A percentile compares a stretch with the other conserved stretches of the same genome.
phyloP scores from a whole-genome alignment of 768 basidiomycete species.

The Phlegmacium glaucopus region DNA sequence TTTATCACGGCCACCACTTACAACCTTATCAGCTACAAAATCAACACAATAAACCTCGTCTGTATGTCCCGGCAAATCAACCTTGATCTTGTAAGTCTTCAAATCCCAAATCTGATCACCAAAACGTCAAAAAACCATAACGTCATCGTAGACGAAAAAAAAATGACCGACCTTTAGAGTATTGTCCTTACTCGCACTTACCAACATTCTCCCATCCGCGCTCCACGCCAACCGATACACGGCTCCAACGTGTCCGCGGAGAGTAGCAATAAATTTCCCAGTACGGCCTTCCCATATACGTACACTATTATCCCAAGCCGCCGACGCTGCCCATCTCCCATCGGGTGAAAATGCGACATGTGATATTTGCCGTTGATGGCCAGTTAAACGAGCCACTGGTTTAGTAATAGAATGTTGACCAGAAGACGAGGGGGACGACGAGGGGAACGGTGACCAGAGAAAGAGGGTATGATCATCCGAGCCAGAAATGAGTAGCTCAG shows the following conservation, averaged over 20 bases:
- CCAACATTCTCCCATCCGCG: constrained; percentile 85
- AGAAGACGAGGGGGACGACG: constrained; percentile 25
- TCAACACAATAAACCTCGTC: constrained; percentile 99
- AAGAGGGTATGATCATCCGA: constrained; percentile 98
- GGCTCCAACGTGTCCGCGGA: constrained; percentile 90
- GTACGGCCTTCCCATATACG: constrained; percentile 87
- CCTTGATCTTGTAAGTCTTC: constrained; percentile 92
- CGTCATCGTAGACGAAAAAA: not conserved
- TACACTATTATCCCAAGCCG: constrained; percentile 87
- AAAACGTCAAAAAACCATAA: not conserved
- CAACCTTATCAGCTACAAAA: constrained; percentile 98
- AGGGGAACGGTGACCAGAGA: constrained; percentile 85
- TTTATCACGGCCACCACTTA: constrained; percentile 92
- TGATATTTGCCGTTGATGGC: constrained; percentile 92
- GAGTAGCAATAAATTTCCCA: constrained; percentile 85
- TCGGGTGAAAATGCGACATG: constrained; percentile 96
- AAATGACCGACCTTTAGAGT: constrained; percentile 77
- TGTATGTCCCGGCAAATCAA: constrained; percentile 91
- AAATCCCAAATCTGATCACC: constrained; percentile 84
- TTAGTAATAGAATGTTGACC: constrained; percentile 25
- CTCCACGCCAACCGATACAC: constrained; percentile 97
- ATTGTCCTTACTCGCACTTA: constrained; percentile 94
- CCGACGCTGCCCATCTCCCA: constrained; percentile 87
- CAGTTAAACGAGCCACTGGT: constrained; percentile 71
- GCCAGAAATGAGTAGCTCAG: constrained; percentile 89